Conservation (phyloP, 208 protist genomes). For the Porcisia deanei region DNA sequence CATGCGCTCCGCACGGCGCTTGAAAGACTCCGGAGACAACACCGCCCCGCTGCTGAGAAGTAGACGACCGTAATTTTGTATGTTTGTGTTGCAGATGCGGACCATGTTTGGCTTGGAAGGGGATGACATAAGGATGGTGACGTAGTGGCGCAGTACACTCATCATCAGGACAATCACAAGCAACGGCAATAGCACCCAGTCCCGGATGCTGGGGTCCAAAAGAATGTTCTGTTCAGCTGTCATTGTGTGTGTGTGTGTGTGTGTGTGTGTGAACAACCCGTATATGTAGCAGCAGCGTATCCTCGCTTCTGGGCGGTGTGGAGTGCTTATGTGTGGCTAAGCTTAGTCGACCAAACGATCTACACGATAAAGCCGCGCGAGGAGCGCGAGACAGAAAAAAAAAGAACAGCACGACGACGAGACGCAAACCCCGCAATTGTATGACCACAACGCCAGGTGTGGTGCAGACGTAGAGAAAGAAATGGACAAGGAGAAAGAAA, state of each 20-base stretch:
- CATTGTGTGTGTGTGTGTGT: conserved; percentile 30
- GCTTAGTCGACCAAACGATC: neutral
- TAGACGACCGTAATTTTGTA: conserved; percentile 62
- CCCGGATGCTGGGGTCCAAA: conserved; percentile 93
- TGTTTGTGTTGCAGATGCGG: conserved; percentile 70
- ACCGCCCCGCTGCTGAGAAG: conserved; percentile 55
- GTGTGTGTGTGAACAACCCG: neutral
- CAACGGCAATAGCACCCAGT: conserved; percentile 97
- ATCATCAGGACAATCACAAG: conserved; percentile 94
- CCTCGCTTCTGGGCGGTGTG: neutral
- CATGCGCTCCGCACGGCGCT: conserved; percentile 58
- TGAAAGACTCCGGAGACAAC: conserved; percentile 65
- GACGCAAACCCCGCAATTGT: neutral
- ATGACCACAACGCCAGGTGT: neutral
- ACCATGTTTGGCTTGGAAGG: conserved; percentile 47
- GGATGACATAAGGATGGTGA: conserved; percentile 58
- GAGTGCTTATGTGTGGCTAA: neutral
- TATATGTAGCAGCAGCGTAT: neutral
- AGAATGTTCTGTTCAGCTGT: conserved; percentile 74
- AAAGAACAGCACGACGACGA: neutral
- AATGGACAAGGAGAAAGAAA: too few relatives aligned
- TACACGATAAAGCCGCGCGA: neutral
- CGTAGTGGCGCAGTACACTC: conserved; percentile 92
- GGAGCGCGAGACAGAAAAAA: neutral
- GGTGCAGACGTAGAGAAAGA: neutral